A percentile compares a stretch with the other conserved stretches of the same genome.
Evolutionary conservation across 1,284 basidiomycete genomes (phyloP).

Genomic region (Wallemia hederae): DNA sequence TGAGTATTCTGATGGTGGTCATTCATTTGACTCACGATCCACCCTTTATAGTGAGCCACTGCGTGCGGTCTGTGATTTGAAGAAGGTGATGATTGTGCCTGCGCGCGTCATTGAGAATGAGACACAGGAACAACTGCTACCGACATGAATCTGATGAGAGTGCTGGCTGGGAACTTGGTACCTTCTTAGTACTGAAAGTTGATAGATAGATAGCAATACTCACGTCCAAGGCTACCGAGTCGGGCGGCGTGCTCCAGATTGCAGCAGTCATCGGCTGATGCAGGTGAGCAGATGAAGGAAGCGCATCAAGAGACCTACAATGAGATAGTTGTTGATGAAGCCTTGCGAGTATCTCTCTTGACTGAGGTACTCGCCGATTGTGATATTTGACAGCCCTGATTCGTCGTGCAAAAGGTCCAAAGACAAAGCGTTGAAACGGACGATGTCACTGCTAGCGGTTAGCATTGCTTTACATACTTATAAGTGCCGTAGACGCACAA

Average conservation of each 20-base stretch:
- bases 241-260: slow-evolving; percentile 51
- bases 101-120: slow-evolving; percentile 26
- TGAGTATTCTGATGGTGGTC: background rate
- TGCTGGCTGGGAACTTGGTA: slow-evolving; percentile 35
- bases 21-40: slow-evolving; percentile 25
- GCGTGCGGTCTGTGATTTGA: slow-evolving; percentile 39
- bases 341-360: slow-evolving; percentile 33
- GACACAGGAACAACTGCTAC: slow-evolving; percentile 1
- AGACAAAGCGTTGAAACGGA: slow-evolving; percentile 45
- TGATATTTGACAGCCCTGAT: slow-evolving; percentile 13
- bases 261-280: slow-evolving; percentile 45
- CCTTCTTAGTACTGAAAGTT: background rate
- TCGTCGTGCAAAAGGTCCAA: slow-evolving; percentile 14
- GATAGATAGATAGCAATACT: slow-evolving; percentile 23
- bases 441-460: slow-evolving; percentile 27
- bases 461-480: slow-evolving; percentile 37
- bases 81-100: slow-evolving; percentile 53
- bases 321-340: slow-evolving; percentile 47
- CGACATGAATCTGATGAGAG: slow-evolving; percentile 21
- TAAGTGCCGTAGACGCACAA: slow-evolving; percentile 22
- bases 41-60: slow-evolving; percentile 44
- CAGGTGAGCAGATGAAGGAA: background rate
- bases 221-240: slow-evolving; percentile 9
- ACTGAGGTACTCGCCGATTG: slow-evolving; percentile 40
- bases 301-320: slow-evolving; percentile 23